Conservation (phyloP, 2,329 filamentous ascomycete species). For the Penicillium sp. region DNA sequence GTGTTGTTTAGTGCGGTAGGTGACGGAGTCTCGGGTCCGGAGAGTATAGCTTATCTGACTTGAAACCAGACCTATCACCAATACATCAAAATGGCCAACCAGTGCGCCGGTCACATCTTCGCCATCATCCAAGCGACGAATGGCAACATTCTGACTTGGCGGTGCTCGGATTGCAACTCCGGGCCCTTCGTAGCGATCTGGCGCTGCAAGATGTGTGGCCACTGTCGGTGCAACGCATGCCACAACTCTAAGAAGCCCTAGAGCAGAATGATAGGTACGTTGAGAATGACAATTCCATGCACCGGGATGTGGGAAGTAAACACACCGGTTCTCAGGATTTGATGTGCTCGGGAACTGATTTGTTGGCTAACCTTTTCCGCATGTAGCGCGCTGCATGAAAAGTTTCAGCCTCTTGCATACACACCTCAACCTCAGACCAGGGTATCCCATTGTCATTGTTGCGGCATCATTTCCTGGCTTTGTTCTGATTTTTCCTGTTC, state of each 20-base stretch:
- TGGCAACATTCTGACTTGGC: slow-evolving; percentile 45
- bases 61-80: background rate
- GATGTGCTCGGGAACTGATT: background rate
- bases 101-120: slow-evolving; percentile 41
- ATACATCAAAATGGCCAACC: slow-evolving; percentile 35
- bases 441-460: slow-evolving; percentile 11
- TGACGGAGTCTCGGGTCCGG: slow-evolving; percentile 13
- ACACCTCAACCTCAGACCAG: slow-evolving; percentile 10
- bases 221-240: slow-evolving; percentile 44
- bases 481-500: background rate
- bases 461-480: background rate
- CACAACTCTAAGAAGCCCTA: slow-evolving; percentile 36
- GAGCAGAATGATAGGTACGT: background rate
- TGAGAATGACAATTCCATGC: background rate
- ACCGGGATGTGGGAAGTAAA: background rate
- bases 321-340: background rate
- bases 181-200: slow-evolving; percentile 45
- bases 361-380: background rate
- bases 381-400: slow-evolving; percentile 1
- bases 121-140: slow-evolving; percentile 43
- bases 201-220: slow-evolving; percentile 45
- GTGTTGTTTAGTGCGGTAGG: slow-evolving; percentile 19
- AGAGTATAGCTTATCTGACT: slow-evolving; percentile 1
- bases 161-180: slow-evolving; percentile 45
- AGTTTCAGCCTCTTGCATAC: slow-evolving; percentile 10